A percentile compares a stretch with the other conserved stretches of the same genome.
These are phyloP conservation scores for Rhamnella rubrinervis DNA, from an alignment of 331 rosid genomes.

Conservation along the genomic window DNA sequence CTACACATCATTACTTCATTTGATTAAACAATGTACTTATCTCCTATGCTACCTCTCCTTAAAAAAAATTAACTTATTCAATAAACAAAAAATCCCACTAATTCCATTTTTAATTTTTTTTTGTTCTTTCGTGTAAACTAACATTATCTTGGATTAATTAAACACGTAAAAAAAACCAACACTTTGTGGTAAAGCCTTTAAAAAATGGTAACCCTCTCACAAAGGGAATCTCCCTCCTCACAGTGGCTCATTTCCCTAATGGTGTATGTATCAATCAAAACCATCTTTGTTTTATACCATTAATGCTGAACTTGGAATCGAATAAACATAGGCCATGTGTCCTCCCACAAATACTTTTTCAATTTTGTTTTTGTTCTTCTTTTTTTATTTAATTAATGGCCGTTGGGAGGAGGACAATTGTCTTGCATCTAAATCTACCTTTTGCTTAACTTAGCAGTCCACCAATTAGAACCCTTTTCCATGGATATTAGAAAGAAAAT, in stretches of 20 bases:
- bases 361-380: neutral
- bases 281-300: slow-evolving; percentile 23
- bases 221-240: slow-evolving; percentile 16
- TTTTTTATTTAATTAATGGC: slow-evolving; percentile 8
- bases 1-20: neutral
- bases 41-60: neutral
- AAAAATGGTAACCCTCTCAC: neutral
- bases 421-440: slow-evolving; percentile 27
- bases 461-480: slow-evolving; percentile 19
- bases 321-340: slow-evolving; percentile 29
- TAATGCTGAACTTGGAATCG: slow-evolving; percentile 20
- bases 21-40: neutral
- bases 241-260: neutral
- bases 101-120: neutral
- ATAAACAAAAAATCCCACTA: neutral
- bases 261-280: slow-evolving; percentile 13
- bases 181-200: neutral
- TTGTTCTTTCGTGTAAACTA: neutral
- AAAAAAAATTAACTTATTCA: neutral
- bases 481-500: neutral
- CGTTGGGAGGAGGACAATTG: slow-evolving; percentile 23
- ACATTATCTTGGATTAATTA: slow-evolving; percentile 2
- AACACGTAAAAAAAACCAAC: neutral
- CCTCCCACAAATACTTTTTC: neutral
- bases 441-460: neutral